These are phyloP conservation scores for Silybum marianum DNA, from an alignment of 129 eudicot species.

Conservation along the genomic window DNA sequence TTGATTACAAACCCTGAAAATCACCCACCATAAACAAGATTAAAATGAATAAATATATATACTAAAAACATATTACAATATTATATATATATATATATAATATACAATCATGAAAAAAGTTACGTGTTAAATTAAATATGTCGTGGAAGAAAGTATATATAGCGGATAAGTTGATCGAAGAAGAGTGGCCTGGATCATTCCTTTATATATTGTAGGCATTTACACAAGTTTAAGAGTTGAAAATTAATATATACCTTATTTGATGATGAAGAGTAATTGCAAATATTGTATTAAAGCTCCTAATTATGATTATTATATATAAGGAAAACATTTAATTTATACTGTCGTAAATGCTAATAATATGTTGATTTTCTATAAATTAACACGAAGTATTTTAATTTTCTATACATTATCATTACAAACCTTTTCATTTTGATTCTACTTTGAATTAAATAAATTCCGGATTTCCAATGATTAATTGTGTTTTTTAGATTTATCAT, in stretches of 20 bases:
- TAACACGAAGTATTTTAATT: not conserved
- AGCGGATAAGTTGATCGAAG: not conserved
- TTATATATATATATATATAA: too few species aligned
- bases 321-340: not conserved
- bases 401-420: too few species aligned
- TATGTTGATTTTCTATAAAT: not conserved
- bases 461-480: not conserved
- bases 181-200: not conserved
- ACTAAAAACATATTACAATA: not conserved
- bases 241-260: not conserved
- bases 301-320: not conserved
- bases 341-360: not conserved
- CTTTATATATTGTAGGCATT: not conserved
- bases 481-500: not conserved
- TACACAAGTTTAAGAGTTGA: not conserved
- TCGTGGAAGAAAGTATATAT: not conserved
- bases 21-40: not conserved
- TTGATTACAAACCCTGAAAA: not conserved
- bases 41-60: not conserved
- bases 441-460: not conserved
- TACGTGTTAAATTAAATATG: not conserved
- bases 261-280: not conserved
- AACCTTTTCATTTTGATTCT: not conserved
- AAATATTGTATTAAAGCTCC: not conserved
- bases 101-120: not conserved